Evolutionary conservation across 768 basidiomycete genomes (phyloP).

Genomic region (Thelephora ganbajun): DNA sequence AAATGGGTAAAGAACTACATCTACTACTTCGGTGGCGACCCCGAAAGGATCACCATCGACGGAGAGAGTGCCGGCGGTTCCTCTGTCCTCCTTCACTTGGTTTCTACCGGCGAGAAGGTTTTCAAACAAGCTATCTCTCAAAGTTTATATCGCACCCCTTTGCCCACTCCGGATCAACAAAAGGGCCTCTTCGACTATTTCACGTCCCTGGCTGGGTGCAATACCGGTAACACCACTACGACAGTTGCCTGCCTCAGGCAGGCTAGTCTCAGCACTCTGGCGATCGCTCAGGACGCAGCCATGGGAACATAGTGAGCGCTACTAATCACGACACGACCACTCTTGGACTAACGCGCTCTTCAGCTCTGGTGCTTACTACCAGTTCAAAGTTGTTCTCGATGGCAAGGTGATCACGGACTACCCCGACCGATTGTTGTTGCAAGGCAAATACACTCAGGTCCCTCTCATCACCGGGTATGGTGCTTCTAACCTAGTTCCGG

Average conservation of each 20-base stretch:
- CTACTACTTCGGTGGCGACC: constrained; percentile 25
- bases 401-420: constrained; percentile 34
- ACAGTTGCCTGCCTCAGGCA: not conserved
- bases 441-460: constrained; percentile 33
- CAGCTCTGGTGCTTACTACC: constrained; percentile 29
- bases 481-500: not conserved
- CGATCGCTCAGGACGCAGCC: constrained; percentile 39
- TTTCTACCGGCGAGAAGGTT: constrained; percentile 27
- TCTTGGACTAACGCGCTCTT: not conserved
- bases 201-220: constrained; percentile 34
- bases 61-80: constrained; percentile 47
- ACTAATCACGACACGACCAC: not conserved
- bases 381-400: constrained; percentile 43
- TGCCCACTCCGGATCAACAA: constrained; percentile 38
- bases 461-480: constrained; percentile 46
- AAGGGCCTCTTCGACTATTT: constrained; percentile 42
- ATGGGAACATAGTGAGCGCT: constrained; percentile 26
- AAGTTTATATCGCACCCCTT: constrained; percentile 39
- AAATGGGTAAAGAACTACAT: constrained; percentile 26
- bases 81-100: constrained; percentile 44
- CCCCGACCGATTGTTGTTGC: constrained; percentile 31
- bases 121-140: constrained; percentile 49
- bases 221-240: not conserved
- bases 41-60: constrained; percentile 30
- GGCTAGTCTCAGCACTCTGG: constrained; percentile 19